phyloP scores from a whole-genome alignment of 176 grass and related monocot species.

The Aegilops speltoides region DNA sequence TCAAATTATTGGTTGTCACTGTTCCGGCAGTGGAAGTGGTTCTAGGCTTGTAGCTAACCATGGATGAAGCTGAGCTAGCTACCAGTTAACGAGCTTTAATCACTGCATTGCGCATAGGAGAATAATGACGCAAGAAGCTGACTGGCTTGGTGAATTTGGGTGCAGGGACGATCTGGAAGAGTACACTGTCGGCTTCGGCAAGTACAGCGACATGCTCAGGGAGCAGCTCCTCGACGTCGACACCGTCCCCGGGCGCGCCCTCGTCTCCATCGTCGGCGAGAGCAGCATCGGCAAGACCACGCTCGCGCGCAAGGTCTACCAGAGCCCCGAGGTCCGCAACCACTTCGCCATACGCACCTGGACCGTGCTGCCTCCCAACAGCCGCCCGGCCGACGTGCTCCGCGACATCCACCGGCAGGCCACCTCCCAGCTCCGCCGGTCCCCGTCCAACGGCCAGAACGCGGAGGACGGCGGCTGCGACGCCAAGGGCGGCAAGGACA shows the following conservation, averaged over 20 bases:
- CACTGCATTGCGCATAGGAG: neutral
- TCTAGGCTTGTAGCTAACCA: neutral
- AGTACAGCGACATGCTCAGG: conserved; percentile 32
- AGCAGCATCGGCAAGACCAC: conserved; percentile 52
- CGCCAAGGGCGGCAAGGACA: neutral
- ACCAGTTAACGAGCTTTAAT: no score
- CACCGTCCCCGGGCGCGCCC: neutral
- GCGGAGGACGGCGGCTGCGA: neutral
- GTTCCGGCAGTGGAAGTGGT: neutral
- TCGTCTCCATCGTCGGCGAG: conserved; percentile 52
- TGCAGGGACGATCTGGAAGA: conserved; percentile 52
- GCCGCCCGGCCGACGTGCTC: conserved; percentile 30
- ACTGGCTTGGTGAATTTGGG: neutral
- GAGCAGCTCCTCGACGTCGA: conserved; percentile 36
- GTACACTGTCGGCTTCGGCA: conserved; percentile 38
- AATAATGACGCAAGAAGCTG: neutral
- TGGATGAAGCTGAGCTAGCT: neutral
- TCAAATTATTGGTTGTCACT: neutral
- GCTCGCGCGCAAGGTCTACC: conserved; percentile 47
- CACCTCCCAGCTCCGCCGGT: conserved; percentile 11
- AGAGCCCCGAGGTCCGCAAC: conserved; percentile 38
- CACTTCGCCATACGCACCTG: conserved; percentile 56
- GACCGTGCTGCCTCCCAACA: conserved; percentile 43
- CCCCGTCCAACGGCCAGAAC: neutral
- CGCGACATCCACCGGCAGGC: conserved; percentile 36